phyloP scores from a whole-genome alignment of 2,329 filamentous ascomycete genomes.

The Macroventuria anomochaeta region DNA sequence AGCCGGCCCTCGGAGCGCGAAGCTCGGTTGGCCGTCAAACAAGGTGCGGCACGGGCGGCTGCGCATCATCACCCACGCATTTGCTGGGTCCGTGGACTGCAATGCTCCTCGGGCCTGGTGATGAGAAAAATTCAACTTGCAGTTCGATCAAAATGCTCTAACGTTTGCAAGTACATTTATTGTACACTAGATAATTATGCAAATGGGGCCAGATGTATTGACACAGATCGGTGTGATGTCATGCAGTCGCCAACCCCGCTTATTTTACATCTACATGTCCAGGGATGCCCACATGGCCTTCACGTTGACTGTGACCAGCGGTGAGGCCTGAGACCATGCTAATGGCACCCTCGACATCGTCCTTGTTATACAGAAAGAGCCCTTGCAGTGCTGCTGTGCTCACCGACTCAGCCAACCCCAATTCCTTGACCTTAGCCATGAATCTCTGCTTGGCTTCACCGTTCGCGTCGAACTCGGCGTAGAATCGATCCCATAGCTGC shows the following conservation, averaged over 20 bases:
- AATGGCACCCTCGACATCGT: slow-evolving; percentile 85
- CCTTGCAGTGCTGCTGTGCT: slow-evolving; percentile 95
- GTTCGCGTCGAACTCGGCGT: slow-evolving; percentile 76
- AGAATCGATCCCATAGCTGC: slow-evolving; percentile 94
- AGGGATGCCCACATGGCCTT: slow-evolving; percentile 39
- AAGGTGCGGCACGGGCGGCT: slow-evolving; percentile 21
- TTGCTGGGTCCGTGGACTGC: slow-evolving; percentile 2
- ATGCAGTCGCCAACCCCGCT: slow-evolving; percentile 19
- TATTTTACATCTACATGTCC: slow-evolving; percentile 40
- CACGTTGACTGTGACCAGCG: slow-evolving; percentile 33
- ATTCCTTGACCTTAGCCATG: slow-evolving; percentile 69
- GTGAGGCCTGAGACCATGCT: slow-evolving; percentile 72
- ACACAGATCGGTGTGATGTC: slow-evolving; percentile 16
- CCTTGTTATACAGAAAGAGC: slow-evolving; percentile 94
- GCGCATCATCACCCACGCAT: slow-evolving; percentile 21
- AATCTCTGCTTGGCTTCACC: slow-evolving; percentile 71
- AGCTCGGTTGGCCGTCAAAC: slow-evolving; percentile 15
- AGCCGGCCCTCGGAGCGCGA: slow-evolving; percentile 6
- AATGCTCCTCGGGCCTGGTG: slow-evolving; percentile 6
- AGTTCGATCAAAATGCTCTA: slow-evolving; percentile 5
- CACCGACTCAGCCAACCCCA: slow-evolving; percentile 73
- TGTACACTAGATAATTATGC: slow-evolving; percentile 15
- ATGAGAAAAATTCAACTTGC: slow-evolving; percentile 11
- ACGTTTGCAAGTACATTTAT: slow-evolving; percentile 9
- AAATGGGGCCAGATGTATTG: background rate